A percentile compares a stretch with the other conserved stretches of the same genome.
phyloP scores from a whole-genome alignment of 2,329 filamentous ascomycete species.

The Cladorrhinum sp. region DNA sequence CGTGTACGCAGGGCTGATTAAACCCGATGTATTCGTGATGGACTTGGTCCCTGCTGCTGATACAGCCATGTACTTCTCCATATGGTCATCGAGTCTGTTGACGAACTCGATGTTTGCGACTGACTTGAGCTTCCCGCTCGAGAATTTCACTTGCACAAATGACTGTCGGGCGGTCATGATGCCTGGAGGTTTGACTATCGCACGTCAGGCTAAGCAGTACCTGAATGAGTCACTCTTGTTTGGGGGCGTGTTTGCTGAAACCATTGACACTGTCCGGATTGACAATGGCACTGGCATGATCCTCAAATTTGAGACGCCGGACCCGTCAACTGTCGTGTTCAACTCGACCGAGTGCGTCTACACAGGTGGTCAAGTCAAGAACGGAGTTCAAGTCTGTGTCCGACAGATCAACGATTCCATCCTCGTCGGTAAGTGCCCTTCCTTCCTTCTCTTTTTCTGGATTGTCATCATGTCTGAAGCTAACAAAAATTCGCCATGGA shows the following conservation, averaged over 20 bases:
- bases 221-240: constrained; percentile 23
- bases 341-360: constrained; percentile 22
- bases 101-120: constrained; percentile 21
- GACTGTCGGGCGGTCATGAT: constrained; percentile 21
- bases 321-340: constrained; percentile 6
- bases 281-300: constrained; percentile 19
- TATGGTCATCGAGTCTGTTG: constrained; percentile 19
- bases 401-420: constrained; percentile 20
- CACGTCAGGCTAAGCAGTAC: constrained; percentile 14
- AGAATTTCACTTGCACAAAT: constrained; percentile 6
- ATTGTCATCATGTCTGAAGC: not conserved
- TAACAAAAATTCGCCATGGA: not conserved
- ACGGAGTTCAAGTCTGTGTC: constrained; percentile 25
- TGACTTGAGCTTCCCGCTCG: constrained; percentile 19
- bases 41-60: constrained; percentile 16
- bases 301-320: constrained; percentile 16
- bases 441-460: not conserved
- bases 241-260: constrained; percentile 13
- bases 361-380: constrained; percentile 13
- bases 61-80: constrained; percentile 21
- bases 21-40: constrained; percentile 16
- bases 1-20: constrained; percentile 23
- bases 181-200: constrained; percentile 21
- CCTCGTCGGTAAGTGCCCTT: constrained; percentile 20
- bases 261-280: constrained; percentile 18